Evolutionary conservation across 257 asterid genomes (phyloP), one percentile per base, ranked within the genome.

Genomic region (Solanum appendiculatum): DNA sequence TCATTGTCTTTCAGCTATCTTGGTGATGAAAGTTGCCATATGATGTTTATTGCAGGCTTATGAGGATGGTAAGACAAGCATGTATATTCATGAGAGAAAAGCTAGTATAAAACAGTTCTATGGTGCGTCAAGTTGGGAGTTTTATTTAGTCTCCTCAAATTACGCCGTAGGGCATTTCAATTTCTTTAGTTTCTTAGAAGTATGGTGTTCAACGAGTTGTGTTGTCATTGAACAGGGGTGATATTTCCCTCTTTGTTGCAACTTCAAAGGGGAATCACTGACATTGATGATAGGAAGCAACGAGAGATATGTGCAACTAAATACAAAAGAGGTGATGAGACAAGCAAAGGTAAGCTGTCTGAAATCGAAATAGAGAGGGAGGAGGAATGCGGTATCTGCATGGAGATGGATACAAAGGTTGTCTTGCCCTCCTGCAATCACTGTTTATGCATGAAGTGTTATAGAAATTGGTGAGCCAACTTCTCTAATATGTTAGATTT

Each of bases 341-440:
- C 51, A 90, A 86, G 87, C 78, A 94, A 95, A 89, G 99, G 98
- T 12, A 94, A 97, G 90, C 87, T 94, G 87, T 92, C 96, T 36
- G 99, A 94, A 89, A 95, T 92, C 5, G 99, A 97, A 44, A 90
- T 95, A 5, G 99, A 95, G 91, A 93, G 98, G 88, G 99, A 95
- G 87, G 99, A 97, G 90, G 99, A 97, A 90, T 97, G 99, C 70
- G 99, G 97, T 36, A 97, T 97, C 78, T 97, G 99, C 91, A 88
- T 94, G 99, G 99, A 95, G 89, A 87, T 94, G 91, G 86, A 92
- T 29, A 89, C 98, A 66, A 97, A 94, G 89, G 97, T 97, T 85
- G 99, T 97, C 77, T 89, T 97, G 48, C 99, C 99, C 33, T 86
- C 88, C 36, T 97, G 99, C 94, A 91, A 84, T 86, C 99, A 97